A percentile compares a stretch with the other conserved stretches of the same genome.
Conservation (phyloP, 192 early-diverging fungal genomes). For the Radiomyces spectabilis region DNA sequence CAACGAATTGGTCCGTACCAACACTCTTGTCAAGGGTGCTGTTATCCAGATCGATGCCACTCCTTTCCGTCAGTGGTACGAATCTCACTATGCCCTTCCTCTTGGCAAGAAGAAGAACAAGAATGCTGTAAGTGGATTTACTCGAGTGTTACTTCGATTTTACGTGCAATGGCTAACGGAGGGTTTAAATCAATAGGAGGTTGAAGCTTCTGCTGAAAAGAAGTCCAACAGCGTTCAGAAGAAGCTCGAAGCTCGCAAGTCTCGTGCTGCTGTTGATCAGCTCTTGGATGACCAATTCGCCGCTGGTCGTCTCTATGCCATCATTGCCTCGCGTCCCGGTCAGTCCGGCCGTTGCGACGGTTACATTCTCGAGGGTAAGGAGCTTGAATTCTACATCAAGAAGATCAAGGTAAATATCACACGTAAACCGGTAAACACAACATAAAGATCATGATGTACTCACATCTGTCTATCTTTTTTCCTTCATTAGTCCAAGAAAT, state of each 20-base stretch:
- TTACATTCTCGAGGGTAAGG: constrained; percentile 98
- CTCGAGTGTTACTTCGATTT: too few species aligned
- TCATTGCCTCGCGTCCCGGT: constrained; percentile 92
- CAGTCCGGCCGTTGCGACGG: constrained; percentile 97
- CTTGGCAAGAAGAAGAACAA: constrained; percentile 78
- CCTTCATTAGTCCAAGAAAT: too few species aligned
- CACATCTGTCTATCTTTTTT: too few species aligned
- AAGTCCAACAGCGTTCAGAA: constrained; percentile 87
- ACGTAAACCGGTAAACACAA: too few species aligned
- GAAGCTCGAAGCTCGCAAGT: constrained; percentile 83
- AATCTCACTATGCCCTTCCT: constrained; percentile 88
- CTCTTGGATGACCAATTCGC: constrained; percentile 91
- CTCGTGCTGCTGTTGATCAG: constrained; percentile 74
- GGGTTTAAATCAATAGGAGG: too few species aligned
- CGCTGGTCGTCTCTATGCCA: constrained; percentile 89
- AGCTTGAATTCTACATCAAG: constrained; percentile 96
- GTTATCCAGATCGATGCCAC: constrained; percentile 98
- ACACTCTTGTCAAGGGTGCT: constrained; percentile 97
- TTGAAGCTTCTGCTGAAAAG: constrained; percentile 65
- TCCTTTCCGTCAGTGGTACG: constrained; percentile 99
- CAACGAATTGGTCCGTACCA: constrained; percentile 99
- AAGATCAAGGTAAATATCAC: constrained; percentile 77
- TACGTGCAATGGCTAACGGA: too few species aligned
- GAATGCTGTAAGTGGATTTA: constrained; percentile 12
- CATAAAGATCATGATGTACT: too few species aligned